phyloP scores from a whole-genome alignment of 306 rosid genomes.

The Hippophae gyantsensis region DNA sequence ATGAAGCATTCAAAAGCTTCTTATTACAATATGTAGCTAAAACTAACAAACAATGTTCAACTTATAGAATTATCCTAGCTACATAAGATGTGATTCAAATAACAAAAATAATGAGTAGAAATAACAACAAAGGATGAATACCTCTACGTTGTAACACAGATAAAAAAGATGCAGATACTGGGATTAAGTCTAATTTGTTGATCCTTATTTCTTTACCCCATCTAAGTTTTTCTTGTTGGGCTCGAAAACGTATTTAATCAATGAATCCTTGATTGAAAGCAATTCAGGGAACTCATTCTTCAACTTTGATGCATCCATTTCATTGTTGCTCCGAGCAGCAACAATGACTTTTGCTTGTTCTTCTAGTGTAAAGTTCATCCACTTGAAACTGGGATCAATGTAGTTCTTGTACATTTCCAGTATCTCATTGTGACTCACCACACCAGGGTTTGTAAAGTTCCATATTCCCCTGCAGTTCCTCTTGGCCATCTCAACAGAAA shows the following conservation, averaged over 20 bases:
- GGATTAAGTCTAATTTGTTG: too few relatives aligned
- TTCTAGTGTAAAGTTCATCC: constrained; percentile 69
- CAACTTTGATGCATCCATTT: constrained; percentile 79
- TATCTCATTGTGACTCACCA: constrained; percentile 76
- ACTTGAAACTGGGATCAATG: constrained; percentile 59
- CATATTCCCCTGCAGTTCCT: constrained; percentile 76
- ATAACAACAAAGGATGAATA: too few relatives aligned
- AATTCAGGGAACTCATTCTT: constrained; percentile 74
- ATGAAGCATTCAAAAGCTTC: too few relatives aligned
- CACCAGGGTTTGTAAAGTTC: constrained; percentile 93
- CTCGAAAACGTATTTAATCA: constrained; percentile 62
- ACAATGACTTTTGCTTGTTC: constrained; percentile 90
- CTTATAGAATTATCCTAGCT: too few relatives aligned
- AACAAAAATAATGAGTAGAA: too few relatives aligned
- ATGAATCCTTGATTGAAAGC: constrained; percentile 72
- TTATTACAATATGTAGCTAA: too few relatives aligned
- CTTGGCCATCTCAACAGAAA: constrained; percentile 84
- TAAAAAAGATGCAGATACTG: too few relatives aligned
- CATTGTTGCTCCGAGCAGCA: constrained; percentile 86
- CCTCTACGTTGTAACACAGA: too few relatives aligned
- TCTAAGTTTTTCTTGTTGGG: constrained; percentile 50
- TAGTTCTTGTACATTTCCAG: constrained; percentile 77
- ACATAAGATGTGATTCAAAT: too few relatives aligned
- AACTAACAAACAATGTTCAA: too few relatives aligned
- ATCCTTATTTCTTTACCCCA: too few relatives aligned